These are phyloP conservation scores for Colletotrichum destructivum DNA, from an alignment of 2,329 filamentous ascomycete genomes.

Conservation along the genomic window DNA sequence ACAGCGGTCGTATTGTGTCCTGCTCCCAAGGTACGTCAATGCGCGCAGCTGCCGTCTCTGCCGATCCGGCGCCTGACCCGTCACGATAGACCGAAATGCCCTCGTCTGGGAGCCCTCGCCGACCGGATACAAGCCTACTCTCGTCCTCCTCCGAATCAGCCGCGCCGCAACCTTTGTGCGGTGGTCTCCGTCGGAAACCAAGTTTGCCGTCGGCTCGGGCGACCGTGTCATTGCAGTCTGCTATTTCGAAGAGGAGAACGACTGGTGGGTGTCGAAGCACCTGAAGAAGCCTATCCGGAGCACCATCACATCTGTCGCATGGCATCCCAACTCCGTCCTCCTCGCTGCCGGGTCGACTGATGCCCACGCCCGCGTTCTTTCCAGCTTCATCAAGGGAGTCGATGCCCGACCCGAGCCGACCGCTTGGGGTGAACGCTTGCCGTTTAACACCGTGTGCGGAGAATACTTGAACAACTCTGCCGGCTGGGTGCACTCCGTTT, in stretches of 20 bases:
- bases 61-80: slow-evolving; percentile 17
- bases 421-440: slow-evolving; percentile 94
- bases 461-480: slow-evolving; percentile 97
- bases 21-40: slow-evolving; percentile 86
- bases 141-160: slow-evolving; percentile 97
- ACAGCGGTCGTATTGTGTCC: slow-evolving; percentile 93
- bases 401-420: slow-evolving; percentile 88
- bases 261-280: slow-evolving; percentile 99
- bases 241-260: slow-evolving; percentile 99
- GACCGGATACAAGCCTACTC: slow-evolving; percentile 93
- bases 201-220: slow-evolving; percentile 97
- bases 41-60: background rate
- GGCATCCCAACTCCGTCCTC: slow-evolving; percentile 98
- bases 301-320: slow-evolving; percentile 93
- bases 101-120: slow-evolving; percentile 98
- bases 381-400: slow-evolving; percentile 95
- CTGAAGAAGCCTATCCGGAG: slow-evolving; percentile 98
- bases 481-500: slow-evolving; percentile 94
- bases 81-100: slow-evolving; percentile 86
- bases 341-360: slow-evolving; percentile 97
- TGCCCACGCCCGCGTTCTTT: slow-evolving; percentile 95
- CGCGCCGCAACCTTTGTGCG: slow-evolving; percentile 96
- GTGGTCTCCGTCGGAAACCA: slow-evolving; percentile 96
- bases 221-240: slow-evolving; percentile 96
- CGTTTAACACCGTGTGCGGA: slow-evolving; percentile 98